Conservation (phyloP, 75 land plant genomes). For the Gnetum montanum region DNA sequence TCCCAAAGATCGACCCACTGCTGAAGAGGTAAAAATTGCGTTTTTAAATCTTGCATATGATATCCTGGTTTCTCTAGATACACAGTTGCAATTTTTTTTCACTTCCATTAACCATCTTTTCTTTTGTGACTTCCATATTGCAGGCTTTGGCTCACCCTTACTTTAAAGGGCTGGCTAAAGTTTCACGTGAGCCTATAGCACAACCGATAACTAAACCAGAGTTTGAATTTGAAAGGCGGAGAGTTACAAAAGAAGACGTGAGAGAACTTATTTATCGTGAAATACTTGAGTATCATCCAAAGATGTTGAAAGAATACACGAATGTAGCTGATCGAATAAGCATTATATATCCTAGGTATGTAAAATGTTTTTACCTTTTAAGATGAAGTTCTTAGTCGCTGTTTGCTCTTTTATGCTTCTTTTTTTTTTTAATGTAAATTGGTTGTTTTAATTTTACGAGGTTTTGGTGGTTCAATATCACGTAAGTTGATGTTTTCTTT, state of each 20-base stretch:
- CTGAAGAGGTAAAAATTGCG: constrained; percentile 54
- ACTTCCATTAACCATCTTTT: not conserved
- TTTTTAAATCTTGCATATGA: constrained; percentile 1
- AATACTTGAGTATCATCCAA: constrained; percentile 86
- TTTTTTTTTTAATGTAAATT: constrained; percentile 1
- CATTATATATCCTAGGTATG: constrained; percentile 85
- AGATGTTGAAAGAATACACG: constrained; percentile 66
- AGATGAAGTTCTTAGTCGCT: not conserved
- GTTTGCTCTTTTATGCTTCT: not conserved
- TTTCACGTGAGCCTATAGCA: constrained; percentile 66
- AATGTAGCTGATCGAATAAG: constrained; percentile 69
- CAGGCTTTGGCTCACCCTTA: constrained; percentile 91
- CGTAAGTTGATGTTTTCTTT: no score
- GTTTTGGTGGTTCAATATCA: no score
- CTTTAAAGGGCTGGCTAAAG: constrained; percentile 62
- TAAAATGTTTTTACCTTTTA: not conserved
- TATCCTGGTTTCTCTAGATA: not conserved
- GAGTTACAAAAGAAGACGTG: constrained; percentile 66
- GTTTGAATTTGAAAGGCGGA: constrained; percentile 83
- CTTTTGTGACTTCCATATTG: not conserved
- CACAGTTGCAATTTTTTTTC: no score
- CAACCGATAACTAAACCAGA: constrained; percentile 82
- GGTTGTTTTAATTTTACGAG: no score
- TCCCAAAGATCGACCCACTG: constrained; percentile 84
- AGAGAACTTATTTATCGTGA: constrained; percentile 76